These are phyloP conservation scores for Aspergillus aculeatinus DNA, from an alignment of 2,329 filamentous ascomycete genomes.

Conservation along the genomic window DNA sequence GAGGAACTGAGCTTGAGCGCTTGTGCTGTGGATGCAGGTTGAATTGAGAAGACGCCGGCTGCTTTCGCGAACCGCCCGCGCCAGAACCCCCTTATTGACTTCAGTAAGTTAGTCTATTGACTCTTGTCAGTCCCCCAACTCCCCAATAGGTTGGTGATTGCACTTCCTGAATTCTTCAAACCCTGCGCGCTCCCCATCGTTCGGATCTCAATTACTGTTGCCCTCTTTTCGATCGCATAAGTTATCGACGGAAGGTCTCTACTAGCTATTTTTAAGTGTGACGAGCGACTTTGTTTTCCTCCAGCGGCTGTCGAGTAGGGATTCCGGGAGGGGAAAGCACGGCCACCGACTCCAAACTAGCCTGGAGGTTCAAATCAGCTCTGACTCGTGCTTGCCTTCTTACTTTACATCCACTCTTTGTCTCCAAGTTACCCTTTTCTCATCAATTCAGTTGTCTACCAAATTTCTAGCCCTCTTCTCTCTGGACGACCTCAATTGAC, in stretches of 20 bases:
- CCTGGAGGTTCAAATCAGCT: no score
- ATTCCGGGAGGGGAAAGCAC: not conserved
- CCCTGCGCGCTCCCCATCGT: not conserved
- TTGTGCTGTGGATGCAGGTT: constrained; percentile 12
- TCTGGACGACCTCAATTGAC: not conserved
- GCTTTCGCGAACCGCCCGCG: constrained; percentile 12
- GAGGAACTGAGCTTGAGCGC: constrained; percentile 1
- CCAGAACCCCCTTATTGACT: constrained; percentile 3
- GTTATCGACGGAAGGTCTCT: not conserved
- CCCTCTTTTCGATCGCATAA: not conserved
- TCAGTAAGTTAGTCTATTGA: not conserved
- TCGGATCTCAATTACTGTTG: not conserved
- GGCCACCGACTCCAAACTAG: not conserved
- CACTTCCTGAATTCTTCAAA: constrained; percentile 5
- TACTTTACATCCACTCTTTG: no score
- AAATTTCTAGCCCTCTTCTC: not conserved
- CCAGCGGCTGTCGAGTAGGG: not conserved
- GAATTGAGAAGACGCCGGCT: constrained; percentile 12
- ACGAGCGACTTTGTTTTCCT: not conserved
- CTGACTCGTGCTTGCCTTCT: no score
- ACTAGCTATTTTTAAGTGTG: not conserved
- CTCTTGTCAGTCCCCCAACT: constrained; percentile 5
- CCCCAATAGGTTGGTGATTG: constrained; percentile 6
- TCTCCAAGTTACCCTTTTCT: not conserved
- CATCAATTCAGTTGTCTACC: not conserved